A percentile compares a stretch with the other conserved stretches of the same genome.
phyloP scores from a whole-genome alignment of 2,329 filamentous ascomycete species.

The Gyromitra esculenta region DNA sequence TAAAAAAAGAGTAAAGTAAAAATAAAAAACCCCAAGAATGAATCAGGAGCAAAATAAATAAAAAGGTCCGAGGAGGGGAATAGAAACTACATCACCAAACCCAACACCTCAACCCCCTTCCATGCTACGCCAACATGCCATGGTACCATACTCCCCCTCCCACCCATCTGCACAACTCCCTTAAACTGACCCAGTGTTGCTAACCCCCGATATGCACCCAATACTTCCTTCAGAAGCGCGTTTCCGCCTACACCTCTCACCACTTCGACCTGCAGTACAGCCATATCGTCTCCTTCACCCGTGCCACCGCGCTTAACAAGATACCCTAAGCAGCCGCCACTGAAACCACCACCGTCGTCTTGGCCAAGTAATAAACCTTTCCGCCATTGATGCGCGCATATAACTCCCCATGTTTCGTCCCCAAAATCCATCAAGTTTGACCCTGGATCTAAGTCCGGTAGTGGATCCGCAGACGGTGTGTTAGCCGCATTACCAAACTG shows the following conservation, averaged over 20 bases:
- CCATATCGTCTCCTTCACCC: constrained; percentile 68
- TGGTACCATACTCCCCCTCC: constrained; percentile 72
- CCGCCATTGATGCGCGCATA: constrained; percentile 67
- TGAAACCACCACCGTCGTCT: constrained; percentile 62
- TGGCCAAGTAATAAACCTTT: constrained; percentile 29
- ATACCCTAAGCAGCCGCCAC: constrained; percentile 71
- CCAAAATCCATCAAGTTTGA: constrained; percentile 75
- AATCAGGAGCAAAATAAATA: constrained; percentile 12
- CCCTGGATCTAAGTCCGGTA: constrained; percentile 69
- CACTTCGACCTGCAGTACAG: constrained; percentile 68
- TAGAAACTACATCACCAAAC: constrained; percentile 46
- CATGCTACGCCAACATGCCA: constrained; percentile 80
- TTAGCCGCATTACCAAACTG: constrained; percentile 60
- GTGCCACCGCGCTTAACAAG: constrained; percentile 71
- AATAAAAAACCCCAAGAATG: constrained; percentile 7
- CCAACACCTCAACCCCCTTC: constrained; percentile 72
- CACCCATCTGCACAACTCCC: constrained; percentile 67
- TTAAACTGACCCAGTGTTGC: constrained; percentile 75
- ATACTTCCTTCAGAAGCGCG: constrained; percentile 73
- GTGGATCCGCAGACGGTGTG: constrained; percentile 53
- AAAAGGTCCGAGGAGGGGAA: constrained; percentile 7
- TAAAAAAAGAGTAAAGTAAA: constrained; percentile 32
- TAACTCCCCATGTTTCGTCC: constrained; percentile 79
- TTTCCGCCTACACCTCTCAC: constrained; percentile 70
- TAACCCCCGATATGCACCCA: constrained; percentile 74